Conservation (phyloP, 2,329 filamentous ascomycete species). For the Cercospora janseana region DNA sequence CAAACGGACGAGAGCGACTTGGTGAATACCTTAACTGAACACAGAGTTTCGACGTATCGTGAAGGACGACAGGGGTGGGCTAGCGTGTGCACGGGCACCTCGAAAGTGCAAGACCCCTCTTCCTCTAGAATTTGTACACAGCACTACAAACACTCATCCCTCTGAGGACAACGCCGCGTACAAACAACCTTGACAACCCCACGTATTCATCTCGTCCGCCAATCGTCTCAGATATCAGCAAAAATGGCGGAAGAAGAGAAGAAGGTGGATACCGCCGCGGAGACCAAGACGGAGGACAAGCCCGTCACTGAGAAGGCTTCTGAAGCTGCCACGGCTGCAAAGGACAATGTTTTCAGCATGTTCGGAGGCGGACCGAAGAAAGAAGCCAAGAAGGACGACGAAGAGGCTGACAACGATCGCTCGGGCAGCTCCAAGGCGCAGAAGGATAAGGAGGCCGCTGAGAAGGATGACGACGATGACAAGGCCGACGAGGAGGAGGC, state of each 20-base stretch:
- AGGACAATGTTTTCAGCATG: conserved; percentile 84
- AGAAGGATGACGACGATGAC: conserved; percentile 40
- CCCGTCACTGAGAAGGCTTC: conserved; percentile 40
- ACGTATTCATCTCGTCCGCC: conserved; percentile 1
- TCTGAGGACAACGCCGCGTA: not conserved
- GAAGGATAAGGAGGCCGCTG: conserved; percentile 63
- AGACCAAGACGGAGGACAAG: conserved; percentile 37
- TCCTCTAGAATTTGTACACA: conserved; percentile 9
- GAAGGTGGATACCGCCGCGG: conserved; percentile 30
- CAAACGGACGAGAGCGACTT: not conserved
- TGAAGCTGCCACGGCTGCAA: conserved; percentile 43
- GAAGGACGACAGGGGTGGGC: not conserved
- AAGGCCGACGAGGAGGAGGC: conserved; percentile 60
- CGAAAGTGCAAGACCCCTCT: conserved; percentile 3
- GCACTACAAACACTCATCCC: conserved; percentile 1
- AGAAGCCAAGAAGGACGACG: conserved; percentile 79
- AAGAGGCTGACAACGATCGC: conserved; percentile 73
- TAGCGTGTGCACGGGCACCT: conserved; percentile 3
- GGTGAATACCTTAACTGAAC: too few species aligned
- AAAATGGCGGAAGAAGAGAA: conserved; percentile 36
- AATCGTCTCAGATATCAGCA: conserved; percentile 9
- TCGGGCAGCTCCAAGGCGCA: conserved; percentile 70
- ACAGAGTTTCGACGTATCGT: not conserved
- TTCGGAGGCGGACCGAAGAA: conserved; percentile 97
- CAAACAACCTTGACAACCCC: not conserved